Conservation (phyloP, 2,329 filamentous ascomycete species). For the Tricladium varicosporioides region DNA sequence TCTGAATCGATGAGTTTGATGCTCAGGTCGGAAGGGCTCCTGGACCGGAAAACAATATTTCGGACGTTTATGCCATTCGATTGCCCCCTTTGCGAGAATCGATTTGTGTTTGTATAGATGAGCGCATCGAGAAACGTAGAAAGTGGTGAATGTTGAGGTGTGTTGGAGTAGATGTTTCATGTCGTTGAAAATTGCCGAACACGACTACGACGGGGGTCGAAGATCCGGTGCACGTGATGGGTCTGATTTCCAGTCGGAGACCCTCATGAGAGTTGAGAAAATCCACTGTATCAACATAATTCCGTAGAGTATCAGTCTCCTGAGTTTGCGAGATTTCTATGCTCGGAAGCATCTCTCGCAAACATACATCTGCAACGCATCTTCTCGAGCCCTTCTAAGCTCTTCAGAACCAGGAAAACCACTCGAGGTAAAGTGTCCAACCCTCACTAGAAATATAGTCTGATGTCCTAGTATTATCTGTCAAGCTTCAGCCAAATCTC, state of each 20-base stretch:
- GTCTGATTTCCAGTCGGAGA: neutral
- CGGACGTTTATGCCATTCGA: neutral
- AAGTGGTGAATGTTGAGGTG: neutral
- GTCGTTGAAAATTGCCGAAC: constrained; percentile 10
- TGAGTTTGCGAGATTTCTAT: no score
- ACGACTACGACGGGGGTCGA: neutral
- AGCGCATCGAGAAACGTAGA: neutral
- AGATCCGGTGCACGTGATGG: neutral
- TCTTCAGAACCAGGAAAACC: no score
- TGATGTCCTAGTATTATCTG: no score
- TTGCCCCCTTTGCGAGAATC: constrained; percentile 1
- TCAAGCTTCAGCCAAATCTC: no score
- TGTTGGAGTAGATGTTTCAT: constrained; percentile 7
- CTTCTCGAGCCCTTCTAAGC: no score
- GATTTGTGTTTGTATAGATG: neutral
- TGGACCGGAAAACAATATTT: neutral
- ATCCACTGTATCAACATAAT: neutral
- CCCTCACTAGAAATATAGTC: no score
- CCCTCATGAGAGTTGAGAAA: neutral
- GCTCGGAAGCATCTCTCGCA: no score
- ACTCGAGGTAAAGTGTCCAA: no score
- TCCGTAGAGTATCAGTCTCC: no score
- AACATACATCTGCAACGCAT: no score
- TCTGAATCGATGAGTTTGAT: neutral
- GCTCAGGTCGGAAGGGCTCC: neutral